Evolutionary conservation across 306 rosid genomes (phyloP).

Genomic region (Cicer cuneatum): DNA sequence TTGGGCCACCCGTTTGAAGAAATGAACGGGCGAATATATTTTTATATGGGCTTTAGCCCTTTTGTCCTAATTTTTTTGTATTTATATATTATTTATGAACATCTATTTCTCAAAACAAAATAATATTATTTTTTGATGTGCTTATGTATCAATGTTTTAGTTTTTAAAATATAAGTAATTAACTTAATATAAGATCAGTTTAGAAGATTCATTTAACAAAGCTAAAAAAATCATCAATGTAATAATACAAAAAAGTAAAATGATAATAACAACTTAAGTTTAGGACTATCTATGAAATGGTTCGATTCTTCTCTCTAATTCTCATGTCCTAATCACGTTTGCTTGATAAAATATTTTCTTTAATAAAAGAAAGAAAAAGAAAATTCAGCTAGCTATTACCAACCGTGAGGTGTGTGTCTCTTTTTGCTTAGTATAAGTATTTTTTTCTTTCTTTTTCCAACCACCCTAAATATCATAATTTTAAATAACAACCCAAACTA

Average conservation of each 20-base stretch:
- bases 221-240: neutral
- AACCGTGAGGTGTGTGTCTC: neutral
- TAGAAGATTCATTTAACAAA: slow-evolving; percentile 1
- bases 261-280: neutral
- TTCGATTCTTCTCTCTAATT: slow-evolving; percentile 8
- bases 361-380: neutral
- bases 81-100: neutral
- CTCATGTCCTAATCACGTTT: slow-evolving; percentile 30
- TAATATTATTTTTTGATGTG: neutral
- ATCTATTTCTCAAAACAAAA: neutral
- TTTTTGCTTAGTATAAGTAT: neutral
- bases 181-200: neutral
- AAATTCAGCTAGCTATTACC: slow-evolving; percentile 4
- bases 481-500: slow-evolving; percentile 38
- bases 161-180: neutral
- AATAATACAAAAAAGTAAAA: neutral
- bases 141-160: neutral
- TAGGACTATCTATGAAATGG: neutral
- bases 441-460: neutral
- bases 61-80: neutral
- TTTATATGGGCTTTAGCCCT: too few species aligned
- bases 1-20: too few species aligned
- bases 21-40: too few species aligned
- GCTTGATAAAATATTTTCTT: neutral
- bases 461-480: slow-evolving; percentile 26